Percentiles rank a stretch among this genome's conserved stretches.
These are phyloP conservation scores for Didymella exigua DNA, from an alignment of 2,329 filamentous ascomycete genomes.

Conservation along the genomic window DNA sequence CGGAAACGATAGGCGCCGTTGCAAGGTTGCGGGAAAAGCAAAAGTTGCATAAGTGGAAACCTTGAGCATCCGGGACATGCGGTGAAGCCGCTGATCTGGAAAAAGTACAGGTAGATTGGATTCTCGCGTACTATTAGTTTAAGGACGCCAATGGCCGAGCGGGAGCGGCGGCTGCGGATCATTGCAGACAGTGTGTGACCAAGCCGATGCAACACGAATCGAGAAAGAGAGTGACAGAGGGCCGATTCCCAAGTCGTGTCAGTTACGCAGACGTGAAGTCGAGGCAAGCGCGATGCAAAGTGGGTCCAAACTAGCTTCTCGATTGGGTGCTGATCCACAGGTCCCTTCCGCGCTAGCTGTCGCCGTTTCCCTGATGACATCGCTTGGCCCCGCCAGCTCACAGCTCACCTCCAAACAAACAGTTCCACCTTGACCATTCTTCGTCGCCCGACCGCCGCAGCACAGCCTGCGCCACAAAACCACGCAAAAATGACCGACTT, in stretches of 20 bases:
- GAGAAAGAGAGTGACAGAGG: slow-evolving; percentile 2
- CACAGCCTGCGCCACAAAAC: not conserved
- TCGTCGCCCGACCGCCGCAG: not conserved
- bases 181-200: not conserved
- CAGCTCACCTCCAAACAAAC: slow-evolving; percentile 6
- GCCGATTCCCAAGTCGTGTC: not conserved
- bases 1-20: not conserved
- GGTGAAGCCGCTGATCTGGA: slow-evolving; percentile 6
- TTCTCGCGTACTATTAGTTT: not conserved
- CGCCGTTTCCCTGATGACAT: slow-evolving; percentile 11
- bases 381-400: slow-evolving; percentile 6
- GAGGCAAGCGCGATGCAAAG: not conserved
- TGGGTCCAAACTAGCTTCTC: not conserved
- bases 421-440: not conserved
- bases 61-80: not conserved
- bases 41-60: not conserved
- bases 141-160: not conserved
- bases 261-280: not conserved
- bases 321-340: slow-evolving; percentile 1
- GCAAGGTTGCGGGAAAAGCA: not conserved
- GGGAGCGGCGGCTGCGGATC: slow-evolving; percentile 10
- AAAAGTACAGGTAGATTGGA: not conserved
- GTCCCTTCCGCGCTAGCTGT: not conserved
- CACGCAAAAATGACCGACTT: slow-evolving; percentile 33
- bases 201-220: not conserved